These are phyloP conservation scores for Arctium lappa DNA, from an alignment of 129 eudicot species.

Conservation along the genomic window DNA sequence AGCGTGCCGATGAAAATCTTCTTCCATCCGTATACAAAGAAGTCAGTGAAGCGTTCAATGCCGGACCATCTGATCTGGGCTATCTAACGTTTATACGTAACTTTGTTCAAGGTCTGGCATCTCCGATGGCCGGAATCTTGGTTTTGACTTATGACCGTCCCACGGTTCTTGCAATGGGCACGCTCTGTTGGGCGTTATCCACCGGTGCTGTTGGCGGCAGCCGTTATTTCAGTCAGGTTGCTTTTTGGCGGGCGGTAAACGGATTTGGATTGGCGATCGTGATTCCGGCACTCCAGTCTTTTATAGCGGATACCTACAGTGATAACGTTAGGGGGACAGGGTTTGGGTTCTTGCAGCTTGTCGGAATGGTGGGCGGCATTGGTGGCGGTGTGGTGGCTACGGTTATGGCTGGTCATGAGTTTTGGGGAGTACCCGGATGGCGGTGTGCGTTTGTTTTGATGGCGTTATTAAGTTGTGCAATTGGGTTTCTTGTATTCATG, in stretches of 20 bases:
- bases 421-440: slow-evolving; percentile 92
- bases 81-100: slow-evolving; percentile 77
- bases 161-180: slow-evolving; percentile 76
- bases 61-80: slow-evolving; percentile 92
- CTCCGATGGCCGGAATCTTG: slow-evolving; percentile 85
- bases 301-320: slow-evolving; percentile 82
- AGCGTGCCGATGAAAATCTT: slow-evolving; percentile 93
- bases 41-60: slow-evolving; percentile 82
- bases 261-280: slow-evolving; percentile 96
- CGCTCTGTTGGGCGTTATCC: slow-evolving; percentile 92
- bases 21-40: slow-evolving; percentile 97
- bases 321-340: slow-evolving; percentile 86
- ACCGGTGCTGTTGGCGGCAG: slow-evolving; percentile 86
- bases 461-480: slow-evolving; percentile 62
- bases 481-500: slow-evolving; percentile 65
- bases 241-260: slow-evolving; percentile 89
- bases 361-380: slow-evolving; percentile 88
- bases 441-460: slow-evolving; percentile 70
- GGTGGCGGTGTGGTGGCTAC: slow-evolving; percentile 97
- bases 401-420: slow-evolving; percentile 85
- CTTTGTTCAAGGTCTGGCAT: slow-evolving; percentile 82
- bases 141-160: slow-evolving; percentile 91
- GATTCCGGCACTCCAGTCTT: slow-evolving; percentile 94
- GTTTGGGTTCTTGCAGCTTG: slow-evolving; percentile 76
- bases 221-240: slow-evolving; percentile 63